Evolutionary conservation across 139 green algal genomes (phyloP).

Genomic region (Chlamydomonas sp.): DNA sequence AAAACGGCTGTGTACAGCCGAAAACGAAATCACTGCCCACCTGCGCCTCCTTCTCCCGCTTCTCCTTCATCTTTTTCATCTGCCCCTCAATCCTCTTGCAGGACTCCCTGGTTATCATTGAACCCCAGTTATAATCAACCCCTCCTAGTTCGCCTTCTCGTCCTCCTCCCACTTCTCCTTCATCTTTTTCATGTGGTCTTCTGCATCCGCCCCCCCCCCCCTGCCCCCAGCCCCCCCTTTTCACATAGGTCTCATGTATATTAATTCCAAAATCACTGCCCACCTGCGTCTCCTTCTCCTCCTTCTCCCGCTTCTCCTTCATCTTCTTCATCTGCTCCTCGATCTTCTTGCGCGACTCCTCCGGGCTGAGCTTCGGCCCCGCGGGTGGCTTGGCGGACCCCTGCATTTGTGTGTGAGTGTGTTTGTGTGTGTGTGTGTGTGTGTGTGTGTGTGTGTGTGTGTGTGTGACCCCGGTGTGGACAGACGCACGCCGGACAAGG

Average conservation of each 20-base stretch:
- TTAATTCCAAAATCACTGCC: not conserved
- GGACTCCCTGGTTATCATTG: too few relatives aligned
- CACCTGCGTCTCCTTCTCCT: conserved; percentile 48
- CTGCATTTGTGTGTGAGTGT: too few relatives aligned
- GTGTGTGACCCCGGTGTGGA: too few relatives aligned
- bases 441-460: not conserved
- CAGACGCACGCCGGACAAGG: not conserved
- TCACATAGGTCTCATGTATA: not conserved
- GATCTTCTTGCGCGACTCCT: conserved; percentile 62
- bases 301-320: conserved; percentile 57
- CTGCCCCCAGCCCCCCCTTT: not conserved
- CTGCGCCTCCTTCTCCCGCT: too few relatives aligned
- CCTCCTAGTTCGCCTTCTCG: not conserved
- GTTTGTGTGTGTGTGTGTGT: too few relatives aligned
- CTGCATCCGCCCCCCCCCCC: not conserved
- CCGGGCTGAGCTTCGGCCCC: conserved; percentile 53
- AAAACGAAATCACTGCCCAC: too few relatives aligned
- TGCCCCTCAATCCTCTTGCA: too few relatives aligned
- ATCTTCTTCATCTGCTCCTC: conserved; percentile 59
- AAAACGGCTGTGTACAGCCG: too few relatives aligned
- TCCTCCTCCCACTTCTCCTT: not conserved
- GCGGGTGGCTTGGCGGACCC: conserved; percentile 32
- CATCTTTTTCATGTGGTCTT: not conserved
- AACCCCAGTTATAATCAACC: not conserved
- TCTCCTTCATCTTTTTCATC: too few relatives aligned